Base-by-base conservation (phyloP, 2,329 filamentous ascomycete species). In the Aureobasidium lini region DNA sequence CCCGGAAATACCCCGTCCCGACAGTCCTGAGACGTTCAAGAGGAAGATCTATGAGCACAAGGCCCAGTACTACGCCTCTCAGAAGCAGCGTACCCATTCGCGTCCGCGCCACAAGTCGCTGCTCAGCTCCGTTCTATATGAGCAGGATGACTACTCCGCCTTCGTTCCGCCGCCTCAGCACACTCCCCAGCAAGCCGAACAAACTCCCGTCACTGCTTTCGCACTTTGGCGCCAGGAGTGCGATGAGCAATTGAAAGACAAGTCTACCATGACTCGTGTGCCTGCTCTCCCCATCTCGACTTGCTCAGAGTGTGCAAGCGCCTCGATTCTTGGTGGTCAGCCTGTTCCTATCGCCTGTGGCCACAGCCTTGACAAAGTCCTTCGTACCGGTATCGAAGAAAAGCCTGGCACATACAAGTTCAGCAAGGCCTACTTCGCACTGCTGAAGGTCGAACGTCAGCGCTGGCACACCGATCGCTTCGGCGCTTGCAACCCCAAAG, bases 391-490 rank as follows among this genome's bases (percentile, higher is more conserved):
- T 11, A 36, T 49, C n/a, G 10, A n/a, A 10, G 37, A 43, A 11
- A 23, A 9, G 28, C 16, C 29, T 9, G 36, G 37, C 8, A 23
- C 46, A 3, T 48, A 29, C 31, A 43, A 43, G 18, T 47, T 37
- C 23, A 57, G 42, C 34, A 39, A 57, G 10, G 37, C 56, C 16
- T 59, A 59, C 37, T 49, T 59, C 8, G 11, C 11, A 3, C 43
- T 59, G 16, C 46, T 59, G n/a, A 59, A 59, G n/a, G 9, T 2
- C 13, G 56, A 59, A 36, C 56, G 56, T 28, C 34, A 59, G 28
- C 44, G 56, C 29, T 59, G 56, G 56, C 56, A 59, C 28, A 59
- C 56, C 11, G 56, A 59, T n/a, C 56, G 56, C 46, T 59, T 50
- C 16, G 46, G 56, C 15, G 56, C 46, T 39, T 59, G 56, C 37